phyloP scores from a whole-genome alignment of 2,329 filamentous ascomycete species.

The Phaeosphaeriaceae sp. region DNA sequence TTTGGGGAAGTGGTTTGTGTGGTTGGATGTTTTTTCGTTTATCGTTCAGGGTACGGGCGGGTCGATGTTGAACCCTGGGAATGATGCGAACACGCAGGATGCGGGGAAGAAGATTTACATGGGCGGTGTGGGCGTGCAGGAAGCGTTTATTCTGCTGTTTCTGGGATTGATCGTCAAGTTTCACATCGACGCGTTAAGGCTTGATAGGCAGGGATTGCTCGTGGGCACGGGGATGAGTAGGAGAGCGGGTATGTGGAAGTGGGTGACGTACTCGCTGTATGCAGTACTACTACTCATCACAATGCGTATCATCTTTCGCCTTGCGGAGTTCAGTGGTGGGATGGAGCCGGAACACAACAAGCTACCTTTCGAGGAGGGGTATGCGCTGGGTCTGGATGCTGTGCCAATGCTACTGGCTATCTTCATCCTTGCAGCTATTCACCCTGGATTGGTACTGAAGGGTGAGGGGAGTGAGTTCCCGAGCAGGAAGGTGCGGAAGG shows the following conservation, averaged over 20 bases:
- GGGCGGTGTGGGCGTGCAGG: conserved; percentile 33
- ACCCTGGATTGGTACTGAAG: conserved; percentile 32
- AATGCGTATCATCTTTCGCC: conserved; percentile 65
- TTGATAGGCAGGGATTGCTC: conserved; percentile 4
- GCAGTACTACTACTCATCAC: conserved; percentile 53
- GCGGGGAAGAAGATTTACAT: conserved; percentile 55
- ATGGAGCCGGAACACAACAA: conserved; percentile 49
- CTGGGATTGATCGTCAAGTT: conserved; percentile 25
- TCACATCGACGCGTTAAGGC: conserved; percentile 14
- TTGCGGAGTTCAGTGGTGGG: conserved; percentile 63
- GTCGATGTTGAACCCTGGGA: conserved; percentile 41
- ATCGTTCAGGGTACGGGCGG: conserved; percentile 53
- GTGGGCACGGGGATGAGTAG: not conserved
- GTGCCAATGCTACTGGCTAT: conserved; percentile 61
- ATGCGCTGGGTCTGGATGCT: conserved; percentile 61
- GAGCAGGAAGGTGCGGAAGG: conserved; percentile 31
- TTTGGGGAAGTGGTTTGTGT: conserved; percentile 53
- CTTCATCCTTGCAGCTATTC: conserved; percentile 26
- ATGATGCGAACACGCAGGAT: conserved; percentile 34
- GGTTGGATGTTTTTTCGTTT: conserved; percentile 55
- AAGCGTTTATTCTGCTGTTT: conserved; percentile 42
- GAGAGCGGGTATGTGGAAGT: conserved; percentile 21
- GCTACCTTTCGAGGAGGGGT: conserved; percentile 60
- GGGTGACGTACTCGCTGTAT: conserved; percentile 50
- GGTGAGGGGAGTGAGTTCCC: conserved; percentile 35